Conservation (phyloP, 257 asterid genomes). For the Salvia splendens region DNA sequence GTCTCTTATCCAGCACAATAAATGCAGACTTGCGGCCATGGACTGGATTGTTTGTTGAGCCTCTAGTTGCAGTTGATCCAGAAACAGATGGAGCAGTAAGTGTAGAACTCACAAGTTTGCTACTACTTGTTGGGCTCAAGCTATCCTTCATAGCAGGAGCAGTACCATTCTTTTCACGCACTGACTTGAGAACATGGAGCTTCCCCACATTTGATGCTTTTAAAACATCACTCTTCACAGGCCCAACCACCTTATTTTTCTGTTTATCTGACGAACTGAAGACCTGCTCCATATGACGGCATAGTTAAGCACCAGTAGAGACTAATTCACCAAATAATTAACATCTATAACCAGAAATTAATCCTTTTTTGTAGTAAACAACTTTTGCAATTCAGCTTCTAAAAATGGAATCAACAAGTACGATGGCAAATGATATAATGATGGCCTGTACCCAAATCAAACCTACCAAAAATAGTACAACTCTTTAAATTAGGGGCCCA, state of each 20-base stretch:
- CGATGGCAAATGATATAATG: not conserved
- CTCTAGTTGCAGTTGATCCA: conserved; percentile 44
- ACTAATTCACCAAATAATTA: conserved; percentile 5
- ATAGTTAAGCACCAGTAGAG: conserved; percentile 3
- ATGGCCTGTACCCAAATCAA: not conserved
- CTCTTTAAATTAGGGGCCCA: not conserved
- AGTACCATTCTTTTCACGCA: conserved; percentile 54
- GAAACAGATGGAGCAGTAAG: conserved; percentile 40
- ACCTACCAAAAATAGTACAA: not conserved
- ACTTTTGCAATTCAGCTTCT: not conserved
- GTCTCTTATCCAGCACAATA: conserved; percentile 59
- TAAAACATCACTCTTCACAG: conserved; percentile 48
- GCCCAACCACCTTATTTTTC: conserved; percentile 56
- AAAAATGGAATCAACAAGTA: not conserved
- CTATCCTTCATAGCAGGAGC: conserved; percentile 45
- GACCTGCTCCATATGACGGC: conserved; percentile 45
- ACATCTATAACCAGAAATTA: conserved; percentile 2
- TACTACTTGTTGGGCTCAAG: conserved; percentile 45
- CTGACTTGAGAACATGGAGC: conserved; percentile 72
- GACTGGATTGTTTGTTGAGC: conserved; percentile 37
- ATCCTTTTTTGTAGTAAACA: not conserved
- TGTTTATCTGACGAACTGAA: conserved; percentile 57
- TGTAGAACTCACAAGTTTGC: conserved; percentile 41
- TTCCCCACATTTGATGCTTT: conserved; percentile 62
- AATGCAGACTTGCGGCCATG: conserved; percentile 50